Conservation (phyloP, 2,329 filamentous ascomycete species). For the Trichoderma cornu-damae region DNA sequence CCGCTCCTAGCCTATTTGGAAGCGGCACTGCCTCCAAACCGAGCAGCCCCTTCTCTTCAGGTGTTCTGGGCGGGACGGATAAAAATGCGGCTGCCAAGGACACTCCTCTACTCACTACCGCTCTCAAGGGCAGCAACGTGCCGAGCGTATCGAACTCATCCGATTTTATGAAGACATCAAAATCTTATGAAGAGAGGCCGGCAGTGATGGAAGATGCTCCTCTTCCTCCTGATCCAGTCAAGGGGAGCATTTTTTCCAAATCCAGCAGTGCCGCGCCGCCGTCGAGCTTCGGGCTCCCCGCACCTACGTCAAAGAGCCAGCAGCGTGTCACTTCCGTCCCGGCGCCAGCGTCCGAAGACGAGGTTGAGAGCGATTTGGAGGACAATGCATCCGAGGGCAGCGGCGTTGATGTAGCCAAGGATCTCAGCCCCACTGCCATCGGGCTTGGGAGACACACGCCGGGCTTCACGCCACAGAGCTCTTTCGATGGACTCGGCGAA, state of each 20-base stretch:
- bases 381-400: conserved; percentile 53
- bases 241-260: conserved; percentile 26
- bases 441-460: conserved; percentile 41
- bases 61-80: conserved; percentile 24
- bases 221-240: conserved; percentile 40
- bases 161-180: conserved; percentile 30
- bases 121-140: conserved; percentile 3
- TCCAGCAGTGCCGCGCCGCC: conserved; percentile 39
- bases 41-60: conserved; percentile 40
- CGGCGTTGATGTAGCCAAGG: conserved; percentile 60
- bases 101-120: conserved; percentile 19
- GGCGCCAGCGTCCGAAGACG: conserved; percentile 37
- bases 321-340: conserved; percentile 36
- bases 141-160: conserved; percentile 31
- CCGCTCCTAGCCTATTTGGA: conserved; percentile 28
- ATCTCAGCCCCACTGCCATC: conserved; percentile 50
- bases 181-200: conserved; percentile 24
- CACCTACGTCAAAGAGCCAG: conserved; percentile 30
- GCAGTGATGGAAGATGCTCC: conserved; percentile 32
- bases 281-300: conserved; percentile 34
- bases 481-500: conserved; percentile 46
- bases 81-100: conserved; percentile 20
- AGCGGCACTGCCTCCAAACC: conserved; percentile 27
- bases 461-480: conserved; percentile 53
- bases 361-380: conserved; percentile 36